Conservation (phyloP, 805 yeast genomes). For the Ogataea ganodermae region DNA sequence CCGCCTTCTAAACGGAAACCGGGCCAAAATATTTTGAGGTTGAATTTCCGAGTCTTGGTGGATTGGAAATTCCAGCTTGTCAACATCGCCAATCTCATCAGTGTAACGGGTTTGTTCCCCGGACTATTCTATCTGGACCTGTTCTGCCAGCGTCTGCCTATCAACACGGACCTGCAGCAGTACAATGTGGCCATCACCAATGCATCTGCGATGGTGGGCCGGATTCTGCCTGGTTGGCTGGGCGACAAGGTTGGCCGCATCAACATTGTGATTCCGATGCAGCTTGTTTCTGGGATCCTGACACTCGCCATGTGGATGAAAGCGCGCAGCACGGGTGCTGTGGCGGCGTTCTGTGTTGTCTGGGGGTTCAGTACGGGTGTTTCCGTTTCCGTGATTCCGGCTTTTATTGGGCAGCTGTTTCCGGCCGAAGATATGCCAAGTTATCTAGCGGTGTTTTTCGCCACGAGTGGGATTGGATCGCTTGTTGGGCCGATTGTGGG, state of each 20-base stretch:
- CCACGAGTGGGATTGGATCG: constrained; percentile 33
- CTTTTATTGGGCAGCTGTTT: constrained; percentile 35
- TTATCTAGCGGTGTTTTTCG: constrained; percentile 32
- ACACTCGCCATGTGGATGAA: constrained; percentile 51
- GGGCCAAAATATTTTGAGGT: constrained; percentile 34
- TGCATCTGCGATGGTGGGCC: constrained; percentile 50
- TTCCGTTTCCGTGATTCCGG: constrained; percentile 35
- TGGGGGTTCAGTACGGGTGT: constrained; percentile 39
- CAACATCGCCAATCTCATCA: constrained; percentile 40
- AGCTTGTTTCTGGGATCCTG: constrained; percentile 35
- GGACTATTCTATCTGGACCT: constrained; percentile 58
- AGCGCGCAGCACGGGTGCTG: constrained; percentile 42
- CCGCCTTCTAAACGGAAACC: constrained; percentile 39
- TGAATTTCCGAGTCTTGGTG: constrained; percentile 41
- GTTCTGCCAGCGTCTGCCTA: constrained; percentile 52
- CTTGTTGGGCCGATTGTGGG: constrained; percentile 39
- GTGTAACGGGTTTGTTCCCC: constrained; percentile 37
- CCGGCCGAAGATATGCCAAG: constrained; percentile 35
- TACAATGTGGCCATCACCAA: constrained; percentile 42
- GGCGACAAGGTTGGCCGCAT: constrained; percentile 47
- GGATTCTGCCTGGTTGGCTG: constrained; percentile 52
- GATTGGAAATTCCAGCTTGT: constrained; percentile 41
- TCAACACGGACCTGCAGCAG: constrained; percentile 51
- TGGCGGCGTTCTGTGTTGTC: constrained; percentile 38
- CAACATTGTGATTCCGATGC: constrained; percentile 37